Conservation (phyloP, 495 filamentous ascomycete species). For the Aspergillus kassunensis region DNA sequence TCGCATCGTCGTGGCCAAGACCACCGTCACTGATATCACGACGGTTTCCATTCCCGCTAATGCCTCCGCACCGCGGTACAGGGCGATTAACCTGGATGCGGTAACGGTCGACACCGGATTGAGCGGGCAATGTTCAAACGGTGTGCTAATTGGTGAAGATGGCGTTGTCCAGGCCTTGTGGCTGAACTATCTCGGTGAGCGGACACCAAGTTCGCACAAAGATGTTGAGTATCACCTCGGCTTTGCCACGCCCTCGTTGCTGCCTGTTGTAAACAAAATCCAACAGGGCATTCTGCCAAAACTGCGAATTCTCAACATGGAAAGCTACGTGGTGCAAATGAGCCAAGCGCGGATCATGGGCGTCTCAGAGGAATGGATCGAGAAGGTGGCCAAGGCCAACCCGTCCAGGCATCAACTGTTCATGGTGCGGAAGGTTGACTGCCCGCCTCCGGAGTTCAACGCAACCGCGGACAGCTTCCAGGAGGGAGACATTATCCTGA, state of each 20-base stretch:
- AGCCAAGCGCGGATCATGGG: constrained; percentile 98
- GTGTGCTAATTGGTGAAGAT: constrained; percentile 84
- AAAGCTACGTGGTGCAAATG: constrained; percentile 95
- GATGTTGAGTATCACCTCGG: constrained; percentile 98
- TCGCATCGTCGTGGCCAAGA: constrained; percentile 88
- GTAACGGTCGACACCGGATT: constrained; percentile 94
- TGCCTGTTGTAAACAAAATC: constrained; percentile 81
- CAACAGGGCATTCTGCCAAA: constrained; percentile 73
- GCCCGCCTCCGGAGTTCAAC: constrained; percentile 49
- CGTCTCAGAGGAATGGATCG: constrained; percentile 91
- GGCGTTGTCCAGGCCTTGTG: constrained; percentile 92
- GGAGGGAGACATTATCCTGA: constrained; percentile 91
- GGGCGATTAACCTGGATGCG: constrained; percentile 94
- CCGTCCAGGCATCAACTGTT: constrained; percentile 92
- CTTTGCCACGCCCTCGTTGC: constrained; percentile 78
- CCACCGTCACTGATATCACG: constrained; percentile 93
- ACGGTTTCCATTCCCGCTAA: constrained; percentile 96
- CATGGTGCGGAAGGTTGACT: constrained; percentile 94
- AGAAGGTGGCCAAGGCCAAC: constrained; percentile 79
- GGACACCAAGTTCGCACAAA: constrained; percentile 68
- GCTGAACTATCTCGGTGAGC: constrained; percentile 94
- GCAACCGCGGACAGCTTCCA: constrained; percentile 50
- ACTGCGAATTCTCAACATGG: constrained; percentile 85
- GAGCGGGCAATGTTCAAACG: constrained; percentile 88
- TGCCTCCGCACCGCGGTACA: constrained; percentile 83